Evolutionary conservation across 2,329 filamentous ascomycete genomes (phyloP).

Genomic region (Chlorencoelia australis): DNA sequence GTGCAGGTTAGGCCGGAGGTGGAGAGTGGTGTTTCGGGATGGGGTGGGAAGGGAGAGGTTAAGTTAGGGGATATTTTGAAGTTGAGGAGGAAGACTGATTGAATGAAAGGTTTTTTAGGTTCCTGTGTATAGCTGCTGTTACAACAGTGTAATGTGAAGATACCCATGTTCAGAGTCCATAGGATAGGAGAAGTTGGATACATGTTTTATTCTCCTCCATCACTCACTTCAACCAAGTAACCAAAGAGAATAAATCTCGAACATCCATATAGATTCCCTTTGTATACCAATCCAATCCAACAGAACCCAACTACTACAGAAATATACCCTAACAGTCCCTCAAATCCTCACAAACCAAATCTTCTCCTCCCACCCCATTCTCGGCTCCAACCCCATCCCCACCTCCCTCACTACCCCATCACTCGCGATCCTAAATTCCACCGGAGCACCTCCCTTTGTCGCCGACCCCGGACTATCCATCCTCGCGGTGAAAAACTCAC

Average conservation of each 20-base stretch:
- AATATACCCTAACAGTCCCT: neutral
- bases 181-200: no score
- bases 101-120: no score
- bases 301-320: neutral
- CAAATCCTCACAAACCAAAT: conserved; percentile 23
- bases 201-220: no score
- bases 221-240: no score
- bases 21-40: conserved; percentile 62
- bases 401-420: conserved; percentile 15
- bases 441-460: conserved; percentile 13
- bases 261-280: no score
- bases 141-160: no score
- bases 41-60: conserved; percentile 71
- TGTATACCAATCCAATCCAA: no score
- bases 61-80: conserved; percentile 56
- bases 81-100: conserved; percentile 41
- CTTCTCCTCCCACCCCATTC: conserved; percentile 18
- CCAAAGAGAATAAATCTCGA: no score
- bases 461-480: conserved; percentile 10
- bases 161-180: no score
- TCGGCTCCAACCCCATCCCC: conserved; percentile 15
- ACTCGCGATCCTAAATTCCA: conserved; percentile 19
- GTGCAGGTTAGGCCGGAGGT: conserved; percentile 66
- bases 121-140: no score
- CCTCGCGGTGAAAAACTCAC: conserved; percentile 22